A percentile compares a stretch with the other conserved stretches of the same genome.
Evolutionary conservation across 78 protist species (phyloP).

Genomic region (Dictyostelium discoideum): DNA sequence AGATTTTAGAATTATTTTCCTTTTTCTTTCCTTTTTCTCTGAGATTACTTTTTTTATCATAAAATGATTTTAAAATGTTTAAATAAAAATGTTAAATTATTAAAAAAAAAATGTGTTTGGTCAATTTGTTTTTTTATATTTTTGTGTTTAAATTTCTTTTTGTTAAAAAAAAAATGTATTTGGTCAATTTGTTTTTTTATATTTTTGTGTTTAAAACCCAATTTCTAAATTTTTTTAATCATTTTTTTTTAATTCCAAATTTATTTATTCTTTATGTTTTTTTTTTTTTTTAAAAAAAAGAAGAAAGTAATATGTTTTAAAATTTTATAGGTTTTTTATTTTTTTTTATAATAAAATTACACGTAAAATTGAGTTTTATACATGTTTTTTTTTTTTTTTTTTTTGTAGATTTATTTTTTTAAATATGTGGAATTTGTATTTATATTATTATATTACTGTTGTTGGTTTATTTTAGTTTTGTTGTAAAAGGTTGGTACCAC

Average conservation of each 20-base stretch:
- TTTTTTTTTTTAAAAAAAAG: background rate
- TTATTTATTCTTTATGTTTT: background rate
- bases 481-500: background rate
- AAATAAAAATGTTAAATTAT: background rate
- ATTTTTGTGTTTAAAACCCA: background rate
- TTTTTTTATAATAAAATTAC: background rate
- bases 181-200: too few relatives aligned
- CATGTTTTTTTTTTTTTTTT: slow-evolving; percentile 9
- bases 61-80: background rate
- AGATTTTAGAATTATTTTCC: background rate
- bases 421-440: background rate
- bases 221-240: background rate
- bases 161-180: background rate
- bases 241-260: background rate
- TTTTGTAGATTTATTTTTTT: background rate
- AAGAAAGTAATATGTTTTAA: too few relatives aligned
- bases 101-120: background rate
- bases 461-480: background rate
- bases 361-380: background rate
- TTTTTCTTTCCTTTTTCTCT: background rate
- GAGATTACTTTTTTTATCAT: too few relatives aligned
- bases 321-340: background rate
- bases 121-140: background rate
- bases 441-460: background rate
- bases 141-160: background rate